Conservation (phyloP, 345 rosid species). For the Linum trigynum region DNA sequence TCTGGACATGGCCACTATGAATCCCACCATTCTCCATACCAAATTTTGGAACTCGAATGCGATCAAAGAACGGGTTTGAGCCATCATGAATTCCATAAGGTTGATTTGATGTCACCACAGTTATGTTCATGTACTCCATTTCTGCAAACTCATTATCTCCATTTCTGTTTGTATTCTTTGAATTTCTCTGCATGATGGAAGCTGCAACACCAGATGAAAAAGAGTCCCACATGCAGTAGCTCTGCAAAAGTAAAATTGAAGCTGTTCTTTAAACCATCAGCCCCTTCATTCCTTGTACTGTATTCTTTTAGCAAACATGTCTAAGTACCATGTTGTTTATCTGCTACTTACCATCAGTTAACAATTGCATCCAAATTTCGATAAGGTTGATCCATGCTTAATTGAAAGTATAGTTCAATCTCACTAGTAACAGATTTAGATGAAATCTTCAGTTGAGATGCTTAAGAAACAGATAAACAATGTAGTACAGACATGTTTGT, state of each 20-base stretch:
- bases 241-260: background rate
- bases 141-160: slow-evolving; percentile 9
- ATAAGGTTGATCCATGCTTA: no score
- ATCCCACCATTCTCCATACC: background rate
- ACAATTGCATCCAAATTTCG: no score
- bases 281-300: no score
- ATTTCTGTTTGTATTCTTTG: background rate
- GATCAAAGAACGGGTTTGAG: slow-evolving; percentile 1
- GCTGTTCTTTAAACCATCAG: background rate
- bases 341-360: no score
- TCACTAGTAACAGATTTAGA: background rate
- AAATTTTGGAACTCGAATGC: background rate
- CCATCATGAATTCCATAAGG: slow-evolving; percentile 2
- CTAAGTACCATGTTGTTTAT: no score
- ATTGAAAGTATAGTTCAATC: no score
- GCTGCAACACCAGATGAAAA: slow-evolving; percentile 1
- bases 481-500: background rate
- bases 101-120: slow-evolving; percentile 7
- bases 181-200: background rate
- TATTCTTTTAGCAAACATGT: no score
- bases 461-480: background rate
- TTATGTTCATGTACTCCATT: slow-evolving; percentile 10
- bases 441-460: background rate
- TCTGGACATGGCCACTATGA: slow-evolving; percentile 10
- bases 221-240: slow-evolving; percentile 5